Evolutionary conservation across 2,329 filamentous ascomycete species (phyloP).

Genomic region (Lachnellula occidentalis): DNA sequence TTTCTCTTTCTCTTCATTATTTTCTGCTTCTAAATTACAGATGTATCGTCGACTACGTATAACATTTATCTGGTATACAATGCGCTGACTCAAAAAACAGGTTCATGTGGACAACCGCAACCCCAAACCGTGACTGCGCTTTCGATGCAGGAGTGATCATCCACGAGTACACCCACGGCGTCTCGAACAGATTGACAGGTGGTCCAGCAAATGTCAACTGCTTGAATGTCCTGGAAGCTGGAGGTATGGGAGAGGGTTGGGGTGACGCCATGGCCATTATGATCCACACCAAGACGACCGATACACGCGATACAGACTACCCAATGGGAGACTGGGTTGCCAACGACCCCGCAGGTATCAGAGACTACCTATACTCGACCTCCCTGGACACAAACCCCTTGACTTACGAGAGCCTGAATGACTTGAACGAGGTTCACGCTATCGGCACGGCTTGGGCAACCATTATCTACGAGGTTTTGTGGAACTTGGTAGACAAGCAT

Average conservation of each 20-base stretch:
- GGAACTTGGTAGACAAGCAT: slow-evolving; percentile 52
- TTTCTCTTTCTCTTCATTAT: no score
- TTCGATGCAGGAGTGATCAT: slow-evolving; percentile 57
- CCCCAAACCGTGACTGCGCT: slow-evolving; percentile 31
- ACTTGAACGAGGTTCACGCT: slow-evolving; percentile 37
- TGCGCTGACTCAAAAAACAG: no score
- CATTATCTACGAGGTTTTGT: slow-evolving; percentile 50
- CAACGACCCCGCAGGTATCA: slow-evolving; percentile 41
- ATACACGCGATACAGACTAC: slow-evolving; percentile 43
- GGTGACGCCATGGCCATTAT: slow-evolving; percentile 50
- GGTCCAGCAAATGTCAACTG: slow-evolving; percentile 41
- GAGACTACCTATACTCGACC: slow-evolving; percentile 47
- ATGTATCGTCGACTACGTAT: no score
- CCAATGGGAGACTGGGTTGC: slow-evolving; percentile 46
- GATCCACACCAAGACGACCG: slow-evolving; percentile 40
- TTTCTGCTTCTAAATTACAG: no score
- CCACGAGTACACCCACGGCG: slow-evolving; percentile 51
- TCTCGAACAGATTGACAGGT: slow-evolving; percentile 40
- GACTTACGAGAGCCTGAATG: slow-evolving; percentile 42
- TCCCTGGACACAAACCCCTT: slow-evolving; percentile 43
- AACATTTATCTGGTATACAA: no score
- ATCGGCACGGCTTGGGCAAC: slow-evolving; percentile 49
- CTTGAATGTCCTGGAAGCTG: slow-evolving; percentile 41
- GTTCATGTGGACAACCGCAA: slow-evolving; percentile 43
- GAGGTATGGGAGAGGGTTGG: slow-evolving; percentile 57